Percentiles rank a stretch among this genome's conserved stretches.
Conservation (phyloP, 2,329 filamentous ascomycete species). For the Stachybotrys echinatus region DNA sequence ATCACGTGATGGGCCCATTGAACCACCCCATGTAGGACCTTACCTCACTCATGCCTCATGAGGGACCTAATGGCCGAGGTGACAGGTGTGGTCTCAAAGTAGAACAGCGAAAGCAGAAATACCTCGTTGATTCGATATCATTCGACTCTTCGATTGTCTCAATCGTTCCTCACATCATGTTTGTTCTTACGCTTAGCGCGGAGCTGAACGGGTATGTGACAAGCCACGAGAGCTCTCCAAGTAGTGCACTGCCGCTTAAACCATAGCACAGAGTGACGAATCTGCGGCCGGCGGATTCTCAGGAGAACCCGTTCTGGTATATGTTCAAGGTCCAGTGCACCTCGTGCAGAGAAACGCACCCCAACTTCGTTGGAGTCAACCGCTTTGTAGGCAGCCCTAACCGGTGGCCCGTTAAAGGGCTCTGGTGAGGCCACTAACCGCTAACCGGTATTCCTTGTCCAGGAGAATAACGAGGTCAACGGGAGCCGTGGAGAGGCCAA, state of each 20-base stretch:
- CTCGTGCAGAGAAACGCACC: conserved; percentile 88
- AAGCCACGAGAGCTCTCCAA: not conserved
- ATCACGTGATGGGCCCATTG: no score
- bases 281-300: conserved; percentile 76
- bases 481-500: conserved; percentile 94
- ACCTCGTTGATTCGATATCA: no score
- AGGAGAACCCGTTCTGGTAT: conserved; percentile 85
- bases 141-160: no score
- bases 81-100: no score
- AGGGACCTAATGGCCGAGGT: no score
- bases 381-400: conserved; percentile 63
- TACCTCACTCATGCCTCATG: no score
- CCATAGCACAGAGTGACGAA: conserved; percentile 69
- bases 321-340: conserved; percentile 98
- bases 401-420: not conserved
- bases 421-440: not conserved
- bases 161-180: conserved; percentile 55
- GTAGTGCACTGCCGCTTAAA: conserved; percentile 7
- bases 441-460: conserved; percentile 8
- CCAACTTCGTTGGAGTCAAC: conserved; percentile 80
- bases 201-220: conserved; percentile 60
- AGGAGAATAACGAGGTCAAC: conserved; percentile 88
- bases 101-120: no score
- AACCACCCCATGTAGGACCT: no score
- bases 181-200: conserved; percentile 60